phyloP scores from a whole-genome alignment of 2,329 filamentous ascomycete genomes.

The Penicillium italicum region DNA sequence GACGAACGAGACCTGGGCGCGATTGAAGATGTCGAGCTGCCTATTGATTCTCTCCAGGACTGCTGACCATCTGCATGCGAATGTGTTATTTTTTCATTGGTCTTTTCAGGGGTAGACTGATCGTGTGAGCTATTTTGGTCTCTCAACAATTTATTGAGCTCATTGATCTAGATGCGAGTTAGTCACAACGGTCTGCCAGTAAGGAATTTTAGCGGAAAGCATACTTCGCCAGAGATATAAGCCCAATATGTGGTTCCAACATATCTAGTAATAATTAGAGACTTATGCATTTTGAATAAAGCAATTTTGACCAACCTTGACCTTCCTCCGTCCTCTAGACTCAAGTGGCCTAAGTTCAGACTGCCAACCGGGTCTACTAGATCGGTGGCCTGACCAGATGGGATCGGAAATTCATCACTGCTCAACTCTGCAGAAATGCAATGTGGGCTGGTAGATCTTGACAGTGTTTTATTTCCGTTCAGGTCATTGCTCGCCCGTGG shows the following conservation, averaged over 20 bases:
- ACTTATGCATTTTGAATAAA: background rate
- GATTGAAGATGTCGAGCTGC: conserved; percentile 10
- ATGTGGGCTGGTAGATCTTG: conserved; percentile 33
- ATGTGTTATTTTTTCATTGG: conserved; percentile 24
- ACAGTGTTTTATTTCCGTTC: conserved; percentile 14
- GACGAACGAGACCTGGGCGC: conserved; percentile 27
- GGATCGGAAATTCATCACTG: conserved; percentile 44
- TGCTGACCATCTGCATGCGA: conserved; percentile 12
- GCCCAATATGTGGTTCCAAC: conserved; percentile 47
- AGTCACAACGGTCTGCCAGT: background rate
- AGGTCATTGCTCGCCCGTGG: conserved; percentile 15
- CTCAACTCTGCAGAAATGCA: conserved; percentile 32
- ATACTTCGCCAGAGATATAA: conserved; percentile 45
- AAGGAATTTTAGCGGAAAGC: background rate
- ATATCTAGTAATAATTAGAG: conserved; percentile 33
- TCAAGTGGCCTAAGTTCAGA: conserved; percentile 42
- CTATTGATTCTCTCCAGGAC: conserved; percentile 22
- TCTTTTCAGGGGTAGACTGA: conserved; percentile 17
- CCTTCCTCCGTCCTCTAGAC: conserved; percentile 43
- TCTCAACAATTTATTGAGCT: conserved; percentile 43
- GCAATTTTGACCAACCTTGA: conserved; percentile 21
- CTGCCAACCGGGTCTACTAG: conserved; percentile 43
- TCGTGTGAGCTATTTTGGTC: conserved; percentile 41
- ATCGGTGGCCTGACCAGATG: conserved; percentile 41
- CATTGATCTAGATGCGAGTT: conserved; percentile 36